These are phyloP conservation scores for Alopecurus myosuroides DNA, from an alignment of 176 grass and related monocot species.

Conservation along the genomic window DNA sequence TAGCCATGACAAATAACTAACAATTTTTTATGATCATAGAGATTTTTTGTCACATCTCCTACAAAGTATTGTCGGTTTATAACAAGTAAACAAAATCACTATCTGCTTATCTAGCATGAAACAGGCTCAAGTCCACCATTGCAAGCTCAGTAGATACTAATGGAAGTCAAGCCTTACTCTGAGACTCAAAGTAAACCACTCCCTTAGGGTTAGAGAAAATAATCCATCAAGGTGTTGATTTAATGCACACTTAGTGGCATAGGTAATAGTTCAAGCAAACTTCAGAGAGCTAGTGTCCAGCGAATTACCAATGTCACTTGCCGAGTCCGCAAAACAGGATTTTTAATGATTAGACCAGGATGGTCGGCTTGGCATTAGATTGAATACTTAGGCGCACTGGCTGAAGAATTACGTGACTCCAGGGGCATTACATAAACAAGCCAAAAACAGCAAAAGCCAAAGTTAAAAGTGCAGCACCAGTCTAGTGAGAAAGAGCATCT, in stretches of 20 bases:
- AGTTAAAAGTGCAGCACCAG: neutral
- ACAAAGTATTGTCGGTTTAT: neutral
- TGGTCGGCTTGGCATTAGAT: neutral
- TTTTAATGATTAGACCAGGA: neutral
- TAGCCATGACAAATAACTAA: neutral
- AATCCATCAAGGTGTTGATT: neutral
- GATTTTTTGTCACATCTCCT: slow-evolving; percentile 5
- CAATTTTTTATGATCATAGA: neutral
- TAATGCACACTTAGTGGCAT: neutral
- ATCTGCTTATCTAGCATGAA: neutral
- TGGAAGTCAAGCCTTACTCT: neutral
- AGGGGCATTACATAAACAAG: neutral
- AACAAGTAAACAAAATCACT: neutral
- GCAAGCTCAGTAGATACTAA: neutral
- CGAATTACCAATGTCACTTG: neutral
- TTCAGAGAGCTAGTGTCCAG: neutral
- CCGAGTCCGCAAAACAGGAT: neutral
- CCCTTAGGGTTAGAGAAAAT: neutral
- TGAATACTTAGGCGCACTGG: neutral
- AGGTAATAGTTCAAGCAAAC: neutral
- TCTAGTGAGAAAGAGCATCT: neutral
- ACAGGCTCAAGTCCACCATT: neutral
- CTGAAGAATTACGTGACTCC: neutral
- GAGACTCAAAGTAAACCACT: neutral
- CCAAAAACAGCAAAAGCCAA: neutral